Base-by-base conservation (phyloP, 768 basidiomycete species). In the Boletellus emodensis region DNA sequence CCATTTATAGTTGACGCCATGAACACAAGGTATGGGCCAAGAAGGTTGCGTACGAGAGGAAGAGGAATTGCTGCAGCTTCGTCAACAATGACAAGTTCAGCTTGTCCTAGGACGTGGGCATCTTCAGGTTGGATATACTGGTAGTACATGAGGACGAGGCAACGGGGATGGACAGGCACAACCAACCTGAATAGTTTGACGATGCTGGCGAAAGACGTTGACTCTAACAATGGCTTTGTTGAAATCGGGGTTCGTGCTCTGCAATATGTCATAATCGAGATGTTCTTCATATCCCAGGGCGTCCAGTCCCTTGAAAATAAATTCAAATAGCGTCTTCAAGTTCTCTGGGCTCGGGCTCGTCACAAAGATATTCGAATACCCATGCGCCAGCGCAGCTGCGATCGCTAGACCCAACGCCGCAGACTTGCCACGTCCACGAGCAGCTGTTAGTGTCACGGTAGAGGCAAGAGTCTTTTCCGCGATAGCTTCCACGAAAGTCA, bases 1-100 rank as follows among this genome's bases (percentile, higher is more conserved):
- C 96, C 96, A 66, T 97, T 98, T 72, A 99, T 94, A 1, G 96
- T 99, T n/a, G 94, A 96, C 1, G 96, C 91, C 78, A 98, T 86
- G 76, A 98, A 98, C 44, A 98, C 94, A 33, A 98, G 88, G 71
- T 98, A 98, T 1, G 87, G 87, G 0, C 96, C 96, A 48, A 99
- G 84, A 55, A 99, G 87, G 60, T 92, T 91, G 49, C 89, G 84
- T 15, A 99, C 95, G 33, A 99, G 85, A 2, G 95, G 94, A 15
- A 98, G 81, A 1, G 96, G 96, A 46, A 98, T 98, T 17, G 96
- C 96, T 9, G 96, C 96, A 7, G 95, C 95, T 70, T 99, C 96
- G 61, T 99, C 96, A 56, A 99, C 95, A 60, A 99, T 87, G 56
- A 99, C 85, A 7, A 99, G 80, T 61, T 99, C 96, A 0, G 96